Conservation (phyloP, 2,329 filamentous ascomycete genomes). For the Elsinoe necatrix region DNA sequence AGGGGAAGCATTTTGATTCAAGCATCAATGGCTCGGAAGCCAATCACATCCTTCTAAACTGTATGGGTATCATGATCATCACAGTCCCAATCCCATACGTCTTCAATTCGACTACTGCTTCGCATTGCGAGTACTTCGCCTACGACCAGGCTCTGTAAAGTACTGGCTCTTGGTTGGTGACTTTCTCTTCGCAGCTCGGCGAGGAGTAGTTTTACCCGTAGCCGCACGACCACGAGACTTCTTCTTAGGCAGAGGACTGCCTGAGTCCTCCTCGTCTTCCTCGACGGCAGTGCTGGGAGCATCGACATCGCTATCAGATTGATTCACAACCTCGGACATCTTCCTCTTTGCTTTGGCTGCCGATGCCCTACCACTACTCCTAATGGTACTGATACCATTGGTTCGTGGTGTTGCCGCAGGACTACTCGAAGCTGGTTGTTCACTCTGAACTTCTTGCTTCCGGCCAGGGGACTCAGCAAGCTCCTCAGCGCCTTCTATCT, state of each 20-base stretch:
- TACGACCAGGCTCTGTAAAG: background rate
- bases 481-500: conserved; percentile 3
- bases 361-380: conserved; percentile 13
- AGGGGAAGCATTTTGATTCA: too few species aligned
- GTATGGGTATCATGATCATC: too few species aligned
- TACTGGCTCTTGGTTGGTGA: conserved; percentile 12
- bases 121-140: background rate
- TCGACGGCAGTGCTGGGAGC: background rate
- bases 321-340: conserved; percentile 19
- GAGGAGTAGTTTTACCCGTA: background rate
- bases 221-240: background rate
- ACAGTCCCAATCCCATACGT: too few species aligned
- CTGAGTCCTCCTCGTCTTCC: background rate
- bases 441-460: too few species aligned
- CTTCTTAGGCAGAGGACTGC: background rate
- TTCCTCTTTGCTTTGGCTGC: conserved; percentile 13
- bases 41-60: too few species aligned
- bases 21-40: too few species aligned
- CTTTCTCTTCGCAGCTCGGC: background rate
- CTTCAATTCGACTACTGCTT: background rate
- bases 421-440: too few species aligned
- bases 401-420: background rate
- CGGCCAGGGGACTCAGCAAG: too few species aligned
- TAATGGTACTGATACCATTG: background rate
- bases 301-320: conserved; percentile 18